Evolutionary conservation across 352 stramenopile genomes (phyloP), one percentile per base, ranked within the genome.

Genomic region (Phytophthora brassicae): DNA sequence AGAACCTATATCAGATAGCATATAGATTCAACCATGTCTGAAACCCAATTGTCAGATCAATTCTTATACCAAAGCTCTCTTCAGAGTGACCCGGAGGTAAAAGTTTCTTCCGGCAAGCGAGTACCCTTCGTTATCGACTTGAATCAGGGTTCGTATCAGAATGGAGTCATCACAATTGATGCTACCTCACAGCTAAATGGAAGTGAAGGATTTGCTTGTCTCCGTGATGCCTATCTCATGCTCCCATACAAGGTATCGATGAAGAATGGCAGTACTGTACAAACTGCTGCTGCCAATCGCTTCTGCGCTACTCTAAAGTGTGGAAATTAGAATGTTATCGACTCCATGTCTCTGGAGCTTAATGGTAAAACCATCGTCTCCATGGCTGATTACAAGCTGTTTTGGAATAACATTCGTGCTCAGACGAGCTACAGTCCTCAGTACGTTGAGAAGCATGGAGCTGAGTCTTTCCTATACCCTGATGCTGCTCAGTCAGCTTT

Each of bases 221-320:
- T 59, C 42, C 50, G 35, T 48, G 59, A 53, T 63, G 41, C 52
- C 6, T 60, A 68, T 35, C 62, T 49, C 2, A 52, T 63, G 24
- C 28, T 63, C 23, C 41, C 58, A 20, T 63, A 63, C 38, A 58
- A 60, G 22, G 28, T 52, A 4, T 38, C 6, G 7, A 58, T 63
- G 53, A 58, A 59, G 17, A 55, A 64, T 24, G 16, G 24, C 39
- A 9, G 11, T 39, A 38, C 35, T 20, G 20, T 11, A 39, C 31
- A 45, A 22, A 24, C n/a, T n/a, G n/a, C 31, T n/a, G 4, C 13
- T 1, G 33, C 49, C 16, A 56, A 56, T 31, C 35, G 49, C 7
- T 39, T 36, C 20, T 56, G 35, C 8, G 22, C 22, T 39, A 29
- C 22, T 11, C 23, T 47, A 5, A 41, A 56, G 23, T 56, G 49